These are phyloP conservation scores for Tuber magnatum DNA, from an alignment of 495 filamentous ascomycete species.

Conservation along the genomic window DNA sequence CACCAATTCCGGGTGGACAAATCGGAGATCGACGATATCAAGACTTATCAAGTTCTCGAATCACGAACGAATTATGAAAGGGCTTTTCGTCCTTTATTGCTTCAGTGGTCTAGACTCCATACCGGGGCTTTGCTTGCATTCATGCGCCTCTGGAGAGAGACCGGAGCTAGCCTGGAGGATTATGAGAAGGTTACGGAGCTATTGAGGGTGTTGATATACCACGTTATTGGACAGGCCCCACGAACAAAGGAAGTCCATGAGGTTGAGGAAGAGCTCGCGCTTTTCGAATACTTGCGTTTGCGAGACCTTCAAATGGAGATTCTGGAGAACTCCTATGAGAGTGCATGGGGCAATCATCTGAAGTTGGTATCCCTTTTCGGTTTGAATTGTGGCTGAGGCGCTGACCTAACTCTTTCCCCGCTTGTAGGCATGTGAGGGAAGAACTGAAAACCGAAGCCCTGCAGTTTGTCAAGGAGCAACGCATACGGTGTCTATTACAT, in stretches of 20 bases:
- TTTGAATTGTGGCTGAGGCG: slow-evolving; percentile 15
- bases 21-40: slow-evolving; percentile 71
- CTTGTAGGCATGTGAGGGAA: slow-evolving; percentile 68
- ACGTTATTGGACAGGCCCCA: slow-evolving; percentile 75
- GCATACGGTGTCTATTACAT: slow-evolving; percentile 80
- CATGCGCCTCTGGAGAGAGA: slow-evolving; percentile 85
- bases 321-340: slow-evolving; percentile 82
- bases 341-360: slow-evolving; percentile 86
- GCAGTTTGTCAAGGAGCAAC: slow-evolving; percentile 93
- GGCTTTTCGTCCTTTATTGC: slow-evolving; percentile 74
- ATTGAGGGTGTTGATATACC: slow-evolving; percentile 82
- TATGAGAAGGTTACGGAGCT: slow-evolving; percentile 89
- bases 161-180: slow-evolving; percentile 73
- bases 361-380: slow-evolving; percentile 28
- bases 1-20: slow-evolving; percentile 94
- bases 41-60: slow-evolving; percentile 68
- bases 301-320: slow-evolving; percentile 93
- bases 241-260: slow-evolving; percentile 80
- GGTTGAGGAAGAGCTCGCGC: slow-evolving; percentile 78
- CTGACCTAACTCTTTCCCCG: neutral
- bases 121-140: slow-evolving; percentile 81
- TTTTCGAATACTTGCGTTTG: slow-evolving; percentile 69
- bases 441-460: slow-evolving; percentile 85
- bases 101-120: slow-evolving; percentile 97
- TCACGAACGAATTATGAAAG: slow-evolving; percentile 73